Conservation (phyloP, 1,284 basidiomycete genomes). For the Fomitopsis betulina region DNA sequence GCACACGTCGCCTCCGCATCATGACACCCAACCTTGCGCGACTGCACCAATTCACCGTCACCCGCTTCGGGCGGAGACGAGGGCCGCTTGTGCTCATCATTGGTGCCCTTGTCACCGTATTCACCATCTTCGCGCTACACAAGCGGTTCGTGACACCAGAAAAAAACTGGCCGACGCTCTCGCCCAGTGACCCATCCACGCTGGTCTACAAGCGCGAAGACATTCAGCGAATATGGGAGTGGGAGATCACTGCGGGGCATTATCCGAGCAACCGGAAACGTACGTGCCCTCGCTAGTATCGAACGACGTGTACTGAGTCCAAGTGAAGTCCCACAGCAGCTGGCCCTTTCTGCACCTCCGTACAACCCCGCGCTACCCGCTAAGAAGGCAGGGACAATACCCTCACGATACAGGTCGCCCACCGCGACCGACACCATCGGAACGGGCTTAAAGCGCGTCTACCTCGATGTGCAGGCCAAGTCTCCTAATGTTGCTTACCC, state of each 20-base stretch:
- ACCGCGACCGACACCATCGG: constrained; percentile 49
- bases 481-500: constrained; percentile 68
- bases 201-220: constrained; percentile 76
- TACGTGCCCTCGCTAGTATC: constrained; percentile 36
- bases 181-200: constrained; percentile 63
- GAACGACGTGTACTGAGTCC: background rate
- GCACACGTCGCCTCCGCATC: constrained; percentile 47
- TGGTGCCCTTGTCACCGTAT: constrained; percentile 42
- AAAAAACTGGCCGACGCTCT: constrained; percentile 68
- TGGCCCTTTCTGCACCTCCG: constrained; percentile 53
- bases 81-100: constrained; percentile 48
- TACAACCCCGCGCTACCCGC: constrained; percentile 72
- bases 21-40: constrained; percentile 62
- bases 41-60: constrained; percentile 51
- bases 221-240: constrained; percentile 85
- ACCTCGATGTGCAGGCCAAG: constrained; percentile 62
- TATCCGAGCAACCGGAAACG: constrained; percentile 78
- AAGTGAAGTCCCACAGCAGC: constrained; percentile 63
- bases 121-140: constrained; percentile 55
- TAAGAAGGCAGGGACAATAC: constrained; percentile 35
- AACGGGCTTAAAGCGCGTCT: constrained; percentile 70
- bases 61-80: constrained; percentile 53
- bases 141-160: constrained; percentile 51
- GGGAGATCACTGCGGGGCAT: constrained; percentile 89
- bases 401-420: constrained; percentile 41